Conservation (phyloP, 495 filamentous ascomycete species). For the Mytilinidion resinicola region DNA sequence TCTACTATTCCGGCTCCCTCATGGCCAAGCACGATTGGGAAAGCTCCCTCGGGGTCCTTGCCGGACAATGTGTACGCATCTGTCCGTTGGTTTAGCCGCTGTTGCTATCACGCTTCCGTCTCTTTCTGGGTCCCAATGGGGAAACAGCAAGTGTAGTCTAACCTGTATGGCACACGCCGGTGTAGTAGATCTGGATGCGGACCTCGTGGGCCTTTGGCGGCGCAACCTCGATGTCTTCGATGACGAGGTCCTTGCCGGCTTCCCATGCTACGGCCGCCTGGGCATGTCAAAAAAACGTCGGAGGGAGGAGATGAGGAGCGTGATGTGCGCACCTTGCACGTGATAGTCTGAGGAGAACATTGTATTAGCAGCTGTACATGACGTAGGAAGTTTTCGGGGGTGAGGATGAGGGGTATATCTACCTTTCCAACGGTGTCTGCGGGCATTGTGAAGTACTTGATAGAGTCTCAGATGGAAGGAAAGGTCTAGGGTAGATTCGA, state of each 20-base stretch:
- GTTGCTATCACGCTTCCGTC: background rate
- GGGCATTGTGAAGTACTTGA: constrained; percentile 20
- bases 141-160: constrained; percentile 22
- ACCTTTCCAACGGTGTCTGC: constrained; percentile 54
- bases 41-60: constrained; percentile 96
- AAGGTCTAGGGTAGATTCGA: background rate
- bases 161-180: constrained; percentile 98
- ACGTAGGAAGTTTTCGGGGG: background rate
- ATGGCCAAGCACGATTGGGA: constrained; percentile 92
- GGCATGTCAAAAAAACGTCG: constrained; percentile 1
- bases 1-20: constrained; percentile 97
- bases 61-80: constrained; percentile 98
- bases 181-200: constrained; percentile 92
- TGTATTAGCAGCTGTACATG: background rate
- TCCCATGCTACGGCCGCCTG: constrained; percentile 96
- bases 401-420: constrained; percentile 5
- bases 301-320: constrained; percentile 2
- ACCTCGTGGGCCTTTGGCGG: constrained; percentile 94
- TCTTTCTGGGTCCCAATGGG: background rate
- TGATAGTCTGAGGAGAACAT: constrained; percentile 54
- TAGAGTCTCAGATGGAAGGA: background rate
- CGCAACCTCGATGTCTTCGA: constrained; percentile 88
- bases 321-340: constrained; percentile 55
- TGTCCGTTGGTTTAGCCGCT: constrained; percentile 29
- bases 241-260: constrained; percentile 75